Percentiles rank a stretch among this genome's conserved stretches.
Conservation (phyloP, 2,329 filamentous ascomycete genomes). For the Zalaria obscura region DNA sequence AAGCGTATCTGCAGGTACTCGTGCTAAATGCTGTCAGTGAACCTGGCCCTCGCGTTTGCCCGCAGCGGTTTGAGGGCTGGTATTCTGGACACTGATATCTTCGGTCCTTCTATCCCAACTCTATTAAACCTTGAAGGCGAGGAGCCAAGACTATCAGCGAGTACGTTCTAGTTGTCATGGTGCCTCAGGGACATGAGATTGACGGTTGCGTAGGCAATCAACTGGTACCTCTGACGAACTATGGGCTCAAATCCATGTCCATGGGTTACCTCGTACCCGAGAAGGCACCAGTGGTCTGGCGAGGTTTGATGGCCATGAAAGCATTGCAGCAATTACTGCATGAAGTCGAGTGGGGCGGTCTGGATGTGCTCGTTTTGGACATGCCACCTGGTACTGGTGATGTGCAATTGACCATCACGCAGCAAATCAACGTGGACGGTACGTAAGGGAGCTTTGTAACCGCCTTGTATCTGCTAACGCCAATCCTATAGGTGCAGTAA, state of each 20-base stretch:
- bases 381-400: slow-evolving; percentile 90
- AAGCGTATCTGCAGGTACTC: neutral
- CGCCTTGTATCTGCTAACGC: neutral
- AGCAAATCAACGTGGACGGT: slow-evolving; percentile 83
- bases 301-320: slow-evolving; percentile 95
- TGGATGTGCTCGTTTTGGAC: slow-evolving; percentile 83
- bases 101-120: slow-evolving; percentile 87
- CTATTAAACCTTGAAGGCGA: slow-evolving; percentile 45
- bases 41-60: slow-evolving; percentile 77
- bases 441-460: slow-evolving; percentile 12
- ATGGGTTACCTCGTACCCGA: slow-evolving; percentile 87
- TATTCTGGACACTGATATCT: slow-evolving; percentile 91
- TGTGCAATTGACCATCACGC: slow-evolving; percentile 90
- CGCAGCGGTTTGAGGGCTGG: slow-evolving; percentile 68
- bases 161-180: slow-evolving; percentile 31
- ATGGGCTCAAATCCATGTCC: slow-evolving; percentile 95
- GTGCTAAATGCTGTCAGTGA: slow-evolving; percentile 30
- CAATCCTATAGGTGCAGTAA: slow-evolving; percentile 49
- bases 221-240: slow-evolving; percentile 77
- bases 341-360: slow-evolving; percentile 81
- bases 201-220: slow-evolving; percentile 48
- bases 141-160: slow-evolving; percentile 60
- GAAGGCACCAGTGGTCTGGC: slow-evolving; percentile 78
- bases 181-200: neutral
- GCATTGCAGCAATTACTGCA: slow-evolving; percentile 90